phyloP scores from a whole-genome alignment of 305 asterid genomes.

The Fraxinus dipetala region DNA sequence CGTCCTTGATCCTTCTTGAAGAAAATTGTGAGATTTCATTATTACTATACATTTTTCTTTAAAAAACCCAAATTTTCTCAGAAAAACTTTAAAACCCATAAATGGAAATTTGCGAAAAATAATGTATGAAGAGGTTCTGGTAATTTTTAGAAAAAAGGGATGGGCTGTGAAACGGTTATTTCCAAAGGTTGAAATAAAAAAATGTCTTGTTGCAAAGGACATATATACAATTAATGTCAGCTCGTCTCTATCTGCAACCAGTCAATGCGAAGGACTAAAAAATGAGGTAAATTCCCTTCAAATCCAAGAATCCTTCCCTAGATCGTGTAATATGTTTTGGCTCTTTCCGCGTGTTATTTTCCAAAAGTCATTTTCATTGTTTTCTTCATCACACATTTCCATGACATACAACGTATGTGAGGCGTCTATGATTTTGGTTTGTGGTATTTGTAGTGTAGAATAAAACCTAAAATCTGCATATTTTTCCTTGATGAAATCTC shows the following conservation, averaged over 20 bases:
- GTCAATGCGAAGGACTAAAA: not conserved
- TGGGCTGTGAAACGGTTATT: not conserved
- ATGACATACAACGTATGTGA: conserved; percentile 35
- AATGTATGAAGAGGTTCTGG: not conserved
- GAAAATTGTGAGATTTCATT: not conserved
- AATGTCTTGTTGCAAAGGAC: not conserved
- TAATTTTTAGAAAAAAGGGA: not conserved
- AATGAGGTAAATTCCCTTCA: not conserved
- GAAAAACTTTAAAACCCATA: not conserved
- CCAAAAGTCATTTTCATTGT: conserved; percentile 25
- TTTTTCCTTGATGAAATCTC: conserved; percentile 29
- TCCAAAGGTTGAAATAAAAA: not conserved
- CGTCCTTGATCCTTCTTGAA: not conserved
- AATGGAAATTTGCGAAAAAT: not conserved
- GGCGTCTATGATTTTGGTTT: conserved; percentile 8
- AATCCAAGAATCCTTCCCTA: not conserved
- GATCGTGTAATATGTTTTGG: not conserved
- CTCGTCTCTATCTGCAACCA: not conserved
- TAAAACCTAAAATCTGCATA: conserved; percentile 26
- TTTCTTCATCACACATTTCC: not conserved
- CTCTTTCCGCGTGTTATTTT: not conserved
- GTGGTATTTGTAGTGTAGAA: conserved; percentile 11
- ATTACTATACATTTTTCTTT: not conserved
- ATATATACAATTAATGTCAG: not conserved
- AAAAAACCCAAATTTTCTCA: not conserved